phyloP scores from a whole-genome alignment of 2,329 filamentous ascomycete genomes.

The Botrytis fragariae region DNA sequence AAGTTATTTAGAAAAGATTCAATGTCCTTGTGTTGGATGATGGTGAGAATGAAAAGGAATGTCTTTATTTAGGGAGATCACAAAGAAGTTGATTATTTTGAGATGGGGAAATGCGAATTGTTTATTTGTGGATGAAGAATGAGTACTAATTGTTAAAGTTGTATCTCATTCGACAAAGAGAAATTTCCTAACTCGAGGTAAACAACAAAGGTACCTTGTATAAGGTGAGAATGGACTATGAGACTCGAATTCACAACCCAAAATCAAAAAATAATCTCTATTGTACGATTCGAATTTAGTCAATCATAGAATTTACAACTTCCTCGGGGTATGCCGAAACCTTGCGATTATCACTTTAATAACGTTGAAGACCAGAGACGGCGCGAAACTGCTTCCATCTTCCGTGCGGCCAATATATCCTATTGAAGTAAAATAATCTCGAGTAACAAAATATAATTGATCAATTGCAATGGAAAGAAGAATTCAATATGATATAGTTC shows the following conservation, averaged over 20 bases:
- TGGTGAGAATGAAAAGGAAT: not conserved
- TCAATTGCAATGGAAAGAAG: not conserved
- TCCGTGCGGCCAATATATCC: accelerated
- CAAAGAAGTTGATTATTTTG: not conserved
- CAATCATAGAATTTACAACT: not conserved
- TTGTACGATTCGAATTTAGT: not conserved
- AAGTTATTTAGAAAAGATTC: not conserved
- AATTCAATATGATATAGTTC: not conserved
- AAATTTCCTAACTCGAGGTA: not conserved
- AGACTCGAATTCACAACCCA: not conserved
- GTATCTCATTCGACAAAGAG: not conserved
- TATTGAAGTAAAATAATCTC: not conserved
- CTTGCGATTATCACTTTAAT: not conserved
- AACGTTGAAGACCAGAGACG: accelerated
- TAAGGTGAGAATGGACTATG: not conserved
- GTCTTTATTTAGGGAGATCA: no score
- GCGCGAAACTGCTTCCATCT: not conserved
- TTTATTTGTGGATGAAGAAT: not conserved
- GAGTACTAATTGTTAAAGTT: not conserved
- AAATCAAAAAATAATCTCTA: not conserved
- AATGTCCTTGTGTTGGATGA: not conserved
- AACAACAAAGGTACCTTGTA: not conserved
- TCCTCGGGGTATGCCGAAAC: not conserved
- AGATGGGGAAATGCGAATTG: not conserved
- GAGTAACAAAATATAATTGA: not conserved